phyloP scores from a whole-genome alignment of 1,284 basidiomycete genomes.

The Cryptococcus sp. region DNA sequence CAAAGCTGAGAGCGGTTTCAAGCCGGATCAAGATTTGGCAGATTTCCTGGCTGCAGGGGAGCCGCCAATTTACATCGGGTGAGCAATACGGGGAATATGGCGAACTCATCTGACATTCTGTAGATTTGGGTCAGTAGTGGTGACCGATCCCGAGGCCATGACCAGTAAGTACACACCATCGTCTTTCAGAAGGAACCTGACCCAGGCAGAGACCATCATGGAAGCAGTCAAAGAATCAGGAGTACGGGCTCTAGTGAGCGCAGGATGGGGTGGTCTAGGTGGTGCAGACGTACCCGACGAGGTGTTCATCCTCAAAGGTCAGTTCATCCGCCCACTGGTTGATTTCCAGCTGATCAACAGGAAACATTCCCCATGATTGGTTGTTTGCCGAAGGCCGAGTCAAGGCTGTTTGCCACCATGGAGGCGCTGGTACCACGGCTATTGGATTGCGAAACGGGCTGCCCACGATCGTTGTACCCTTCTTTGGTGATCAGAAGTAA shows the following conservation, averaged over 20 bases:
- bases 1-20: conserved; percentile 53
- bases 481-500: conserved; percentile 63
- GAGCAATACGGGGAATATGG: conserved; percentile 1
- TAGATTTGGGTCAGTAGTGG: conserved; percentile 62
- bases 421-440: conserved; percentile 62
- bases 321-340: conserved; percentile 2
- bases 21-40: conserved; percentile 52
- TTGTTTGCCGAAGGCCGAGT: conserved; percentile 58
- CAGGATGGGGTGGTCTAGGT: conserved; percentile 61
- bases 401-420: conserved; percentile 65
- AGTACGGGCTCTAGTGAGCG: conserved; percentile 59
- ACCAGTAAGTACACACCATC: conserved; percentile 34
- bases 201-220: conserved; percentile 55
- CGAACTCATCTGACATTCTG: background rate
- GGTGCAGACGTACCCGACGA: conserved; percentile 52
- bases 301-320: conserved; percentile 56
- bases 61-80: conserved; percentile 61
- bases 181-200: conserved; percentile 35
- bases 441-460: conserved; percentile 61
- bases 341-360: conserved; percentile 26
- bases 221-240: conserved; percentile 56
- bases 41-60: conserved; percentile 55
- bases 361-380: conserved; percentile 67
- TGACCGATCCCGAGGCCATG: conserved; percentile 59
- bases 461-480: conserved; percentile 64